Percentiles rank a stretch among this genome's conserved stretches.
phyloP scores from a whole-genome alignment of 176 grass and related monocot genomes.

The Themeda triandra region DNA sequence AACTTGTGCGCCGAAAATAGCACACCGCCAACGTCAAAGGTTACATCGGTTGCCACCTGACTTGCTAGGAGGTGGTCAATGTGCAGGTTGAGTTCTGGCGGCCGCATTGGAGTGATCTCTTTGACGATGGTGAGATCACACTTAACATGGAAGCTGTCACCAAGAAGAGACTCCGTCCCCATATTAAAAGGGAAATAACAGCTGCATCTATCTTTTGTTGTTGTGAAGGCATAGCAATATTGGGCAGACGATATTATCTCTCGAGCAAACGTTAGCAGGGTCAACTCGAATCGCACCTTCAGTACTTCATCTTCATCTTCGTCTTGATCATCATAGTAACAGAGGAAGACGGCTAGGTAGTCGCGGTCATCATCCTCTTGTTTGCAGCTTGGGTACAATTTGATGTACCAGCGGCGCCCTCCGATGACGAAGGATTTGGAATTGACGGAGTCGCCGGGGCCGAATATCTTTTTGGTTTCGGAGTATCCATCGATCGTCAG shows the following conservation, averaged over 20 bases:
- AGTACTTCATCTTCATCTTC: too few species aligned
- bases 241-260: not conserved
- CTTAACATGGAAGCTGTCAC: not conserved
- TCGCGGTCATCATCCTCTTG: too few species aligned
- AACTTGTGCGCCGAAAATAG: constrained; percentile 5
- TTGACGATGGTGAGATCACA: not conserved
- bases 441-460: too few species aligned
- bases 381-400: too few species aligned
- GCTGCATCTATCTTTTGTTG: not conserved
- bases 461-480: too few species aligned
- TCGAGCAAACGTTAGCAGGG: not conserved
- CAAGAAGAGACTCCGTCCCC: not conserved
- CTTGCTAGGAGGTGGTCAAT: not conserved
- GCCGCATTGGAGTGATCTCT: not conserved
- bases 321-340: too few species aligned
- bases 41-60: not conserved
- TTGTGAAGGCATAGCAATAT: not conserved
- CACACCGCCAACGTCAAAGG: constrained; percentile 21
- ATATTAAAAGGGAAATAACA: not conserved
- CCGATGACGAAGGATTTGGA: too few species aligned
- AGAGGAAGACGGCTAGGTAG: too few species aligned
- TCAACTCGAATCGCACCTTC: not conserved
- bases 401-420: too few species aligned
- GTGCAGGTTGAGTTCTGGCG: not conserved
- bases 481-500: not conserved